Base-by-base conservation (phyloP, 2,329 filamentous ascomycete species). In the Aspergillus nomiae region DNA sequence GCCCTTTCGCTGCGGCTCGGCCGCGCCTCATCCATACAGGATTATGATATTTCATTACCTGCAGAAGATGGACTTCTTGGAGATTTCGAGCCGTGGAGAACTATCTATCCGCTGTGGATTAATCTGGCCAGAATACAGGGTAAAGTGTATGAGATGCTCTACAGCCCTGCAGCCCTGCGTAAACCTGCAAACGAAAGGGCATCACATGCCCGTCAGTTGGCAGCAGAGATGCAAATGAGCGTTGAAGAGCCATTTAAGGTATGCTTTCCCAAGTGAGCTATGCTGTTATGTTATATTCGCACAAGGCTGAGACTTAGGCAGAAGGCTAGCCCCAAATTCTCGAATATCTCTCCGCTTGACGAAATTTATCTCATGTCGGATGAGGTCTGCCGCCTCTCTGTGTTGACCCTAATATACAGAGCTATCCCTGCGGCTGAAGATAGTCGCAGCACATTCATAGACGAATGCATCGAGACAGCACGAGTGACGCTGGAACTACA, bases 1-100 rank as follows among this genome's bases (percentile, higher is more conserved):
- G 82, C 82, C 1, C 76, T 90, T 12, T 83, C 85, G 0, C 77
- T 90, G 46, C 81, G 87, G 2, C 77, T 90, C 1, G 88, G 88
- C 0, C 83, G 87, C 16, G 81, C 86, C 0, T 82, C 86, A 0
- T 78, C 82, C 8, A 84, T 90, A 38, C 85, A 85, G 55, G 86
- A 87, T 60, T 87, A 83, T 70, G 86, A 89, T 57, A 85, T 89
- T 58, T 83, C 83, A 1, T 79, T 87, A 11, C 34, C 76, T 68
- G 7, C 72, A 75, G 74, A 56, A 56, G 21, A 68, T 55, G 53
- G 63, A 19, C 8, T 65, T 64, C 56, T 66, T 56, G 21, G 50
- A 10, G 38, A 62, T 56, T 34, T 59, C 21, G 51, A 74, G 12
- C 67, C 75, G 4, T 85, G 84, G 74, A 81, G 80, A 5, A 71